Evolutionary conservation across 2,329 filamentous ascomycete species (phyloP).

Genomic region (Diaporthe batatas): DNA sequence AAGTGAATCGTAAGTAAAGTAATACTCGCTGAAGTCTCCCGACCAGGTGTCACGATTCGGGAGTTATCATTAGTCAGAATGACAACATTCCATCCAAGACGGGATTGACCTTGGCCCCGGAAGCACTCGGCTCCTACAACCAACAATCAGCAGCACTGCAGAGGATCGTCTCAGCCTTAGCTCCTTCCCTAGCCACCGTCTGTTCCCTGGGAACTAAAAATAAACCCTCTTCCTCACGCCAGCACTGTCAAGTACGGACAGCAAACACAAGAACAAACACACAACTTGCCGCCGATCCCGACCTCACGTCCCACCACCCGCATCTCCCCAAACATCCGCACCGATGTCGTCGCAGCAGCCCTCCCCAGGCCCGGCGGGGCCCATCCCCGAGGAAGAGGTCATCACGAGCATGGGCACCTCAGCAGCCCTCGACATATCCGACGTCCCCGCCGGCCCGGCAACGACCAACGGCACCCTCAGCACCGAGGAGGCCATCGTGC

Average conservation of each 20-base stretch:
- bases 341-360: neutral
- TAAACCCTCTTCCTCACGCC: no score
- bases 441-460: neutral
- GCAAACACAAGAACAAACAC: neutral
- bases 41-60: neutral
- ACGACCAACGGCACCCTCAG: neutral
- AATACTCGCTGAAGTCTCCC: neutral
- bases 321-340: neutral
- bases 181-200: no score
- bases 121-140: neutral
- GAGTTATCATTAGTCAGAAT: neutral
- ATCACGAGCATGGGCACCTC: constrained; percentile 12
- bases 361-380: neutral
- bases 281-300: no score
- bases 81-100: neutral
- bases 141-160: neutral
- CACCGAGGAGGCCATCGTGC: constrained; percentile 4
- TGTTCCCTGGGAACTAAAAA: no score
- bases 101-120: neutral
- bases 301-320: no score
- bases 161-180: neutral
- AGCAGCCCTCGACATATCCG: neutral
- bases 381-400: neutral
- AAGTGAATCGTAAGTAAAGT: neutral
- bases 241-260: no score